Percentiles rank a stretch among this genome's conserved stretches.
These are phyloP conservation scores for Umbelopsis sp. DNA, from an alignment of 192 early-diverging fungal species.

Conservation along the genomic window DNA sequence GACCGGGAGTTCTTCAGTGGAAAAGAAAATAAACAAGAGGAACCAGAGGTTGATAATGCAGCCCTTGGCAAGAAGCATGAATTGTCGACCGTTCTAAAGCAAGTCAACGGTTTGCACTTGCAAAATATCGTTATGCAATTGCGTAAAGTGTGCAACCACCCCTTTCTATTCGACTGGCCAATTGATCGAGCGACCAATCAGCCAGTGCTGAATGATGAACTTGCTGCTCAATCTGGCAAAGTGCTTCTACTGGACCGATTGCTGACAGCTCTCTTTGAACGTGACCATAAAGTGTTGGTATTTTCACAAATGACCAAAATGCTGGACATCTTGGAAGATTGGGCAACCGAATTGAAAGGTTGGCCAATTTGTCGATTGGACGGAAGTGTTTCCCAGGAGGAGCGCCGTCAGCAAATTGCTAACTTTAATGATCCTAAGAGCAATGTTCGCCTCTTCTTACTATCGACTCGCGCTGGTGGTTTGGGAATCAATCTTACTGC, in stretches of 20 bases:
- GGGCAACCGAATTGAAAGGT: conserved; percentile 73
- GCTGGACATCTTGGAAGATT: conserved; percentile 92
- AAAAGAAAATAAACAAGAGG: conserved; percentile 20
- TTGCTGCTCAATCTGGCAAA: conserved; percentile 84
- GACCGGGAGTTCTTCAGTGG: conserved; percentile 33
- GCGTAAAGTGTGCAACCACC: conserved; percentile 90
- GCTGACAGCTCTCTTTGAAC: conserved; percentile 73
- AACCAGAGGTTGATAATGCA: not conserved
- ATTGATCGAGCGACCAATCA: conserved; percentile 62
- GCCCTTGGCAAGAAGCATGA: conserved; percentile 24
- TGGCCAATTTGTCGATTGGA: conserved; percentile 91
- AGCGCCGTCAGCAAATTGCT: conserved; percentile 77
- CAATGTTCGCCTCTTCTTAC: conserved; percentile 76
- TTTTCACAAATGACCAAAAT: conserved; percentile 93
- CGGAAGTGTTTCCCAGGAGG: conserved; percentile 79
- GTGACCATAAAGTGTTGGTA: conserved; percentile 90
- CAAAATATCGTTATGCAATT: conserved; percentile 92
- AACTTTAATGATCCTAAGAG: conserved; percentile 66
- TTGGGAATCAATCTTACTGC: conserved; percentile 97
- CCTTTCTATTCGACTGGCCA: conserved; percentile 80
- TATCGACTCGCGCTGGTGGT: conserved; percentile 96
- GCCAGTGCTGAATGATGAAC: conserved; percentile 46
- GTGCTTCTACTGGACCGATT: conserved; percentile 83
- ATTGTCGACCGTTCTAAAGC: conserved; percentile 23
- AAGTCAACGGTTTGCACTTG: conserved; percentile 72